Evolutionary conservation across 352 stramenopile genomes (phyloP), one percentile per base, ranked within the genome.

Genomic region (Globisporangium sylvaticum): DNA sequence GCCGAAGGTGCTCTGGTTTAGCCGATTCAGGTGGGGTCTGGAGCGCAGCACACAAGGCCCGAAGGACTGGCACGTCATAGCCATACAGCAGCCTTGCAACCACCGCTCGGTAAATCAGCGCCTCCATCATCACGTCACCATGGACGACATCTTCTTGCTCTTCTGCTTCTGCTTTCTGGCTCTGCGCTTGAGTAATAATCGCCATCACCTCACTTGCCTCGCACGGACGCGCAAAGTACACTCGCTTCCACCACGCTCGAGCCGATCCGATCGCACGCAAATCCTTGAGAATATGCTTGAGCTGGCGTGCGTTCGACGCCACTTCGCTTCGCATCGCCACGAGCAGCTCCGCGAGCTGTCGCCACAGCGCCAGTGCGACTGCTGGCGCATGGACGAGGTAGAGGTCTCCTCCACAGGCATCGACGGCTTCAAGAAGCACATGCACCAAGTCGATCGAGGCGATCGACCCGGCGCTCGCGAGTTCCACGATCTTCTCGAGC

Each of bases 191-290:
- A 59, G 58, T 12, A 2, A 78, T 48, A 15, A 81, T 58, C 42
- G 63, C 56, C 25, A 63, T n/a, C 9, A 75, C 74, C 69, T 87
- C 73, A 1, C 78, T 55, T 25, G 57, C 15, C 0, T 67, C 77
- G 15, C 62, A 65, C 27, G 81, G 81, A 44, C 73, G 77, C 6
- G 72, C 73, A 54, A 91, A 87, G 65, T 79, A 94, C 1, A 83
- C 55, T n/a, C 74, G 68, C 29, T 81, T 84, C 85, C 85, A 94
- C 85, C 85, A 94, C 20, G 68, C 27, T 70, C 75, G 34, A 18
- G 64, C 52, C 4, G 25, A 32, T 20, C 64, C 62, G 24, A 76
- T 39, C 10, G 15, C 12, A 10, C 7, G 15, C 10, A 65, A n/a
- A 32, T 62, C 37, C 5, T 63, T 12, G 5, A 9, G 10, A 64